Base-by-base conservation (phyloP, 495 filamentous ascomycete species). In the Penicillium silybi region DNA sequence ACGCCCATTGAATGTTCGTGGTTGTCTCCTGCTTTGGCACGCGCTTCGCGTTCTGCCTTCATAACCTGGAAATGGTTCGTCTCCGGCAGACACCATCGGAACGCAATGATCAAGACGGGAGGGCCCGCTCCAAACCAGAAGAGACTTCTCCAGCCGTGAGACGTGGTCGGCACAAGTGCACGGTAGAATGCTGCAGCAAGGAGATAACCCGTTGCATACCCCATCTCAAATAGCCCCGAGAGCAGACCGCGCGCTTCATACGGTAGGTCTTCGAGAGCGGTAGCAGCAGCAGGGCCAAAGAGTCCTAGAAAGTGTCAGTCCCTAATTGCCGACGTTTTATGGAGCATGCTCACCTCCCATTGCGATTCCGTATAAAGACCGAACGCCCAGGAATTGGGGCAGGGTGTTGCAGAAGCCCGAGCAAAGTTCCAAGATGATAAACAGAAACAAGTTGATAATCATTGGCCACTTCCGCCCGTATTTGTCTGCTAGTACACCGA, bases 381-480 rank as follows among this genome's bases (percentile, higher is more conserved):
- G 74, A 46, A 82, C 83, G 2, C 79, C 85, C 13, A 91, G 70
- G 55, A 91, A 90, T 53, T 86, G 78, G 20, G 74, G 58, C 53
- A 88, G 86, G 3, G 79, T 88, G n/a, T 81, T 57, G 56, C 80
- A 84, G 57, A 89, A 91, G 18, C 85, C 86, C 19, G 87, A 89
- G 25, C 73, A 83, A 20, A 89, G 66, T 62, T 91, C 86, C 13
- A 91, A 71, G 9, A 82, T 58, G 46, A 89, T 88, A 59, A 91
- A 89, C 29, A 90, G 67, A 10, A 86, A 11, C 45, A 88, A 85
- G 65, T 90, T 89, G 59, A 86, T 65, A 18, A 90, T 72, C 58
- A 89, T 89, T 4, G 86, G 86, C 85, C 86, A 90, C 64, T 88
- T 90, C n/a, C 87, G 72, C 23, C 87, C 87, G 53, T 85, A 91